phyloP scores from a whole-genome alignment of 768 basidiomycete genomes.

The Melanogaster broomeanus region DNA sequence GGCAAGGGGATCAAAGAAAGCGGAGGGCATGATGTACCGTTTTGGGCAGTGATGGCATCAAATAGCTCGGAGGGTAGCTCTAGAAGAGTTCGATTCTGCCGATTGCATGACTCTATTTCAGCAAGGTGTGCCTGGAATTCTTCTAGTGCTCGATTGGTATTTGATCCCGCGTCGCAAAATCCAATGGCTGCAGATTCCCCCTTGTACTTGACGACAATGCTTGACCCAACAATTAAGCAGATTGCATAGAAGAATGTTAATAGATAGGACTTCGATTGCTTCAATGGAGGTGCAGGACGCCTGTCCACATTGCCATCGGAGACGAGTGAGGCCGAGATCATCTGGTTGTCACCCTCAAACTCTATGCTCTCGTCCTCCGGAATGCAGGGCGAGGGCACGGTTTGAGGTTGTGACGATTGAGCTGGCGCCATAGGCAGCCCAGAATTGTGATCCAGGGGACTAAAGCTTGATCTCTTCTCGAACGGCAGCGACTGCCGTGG shows the following conservation, averaged over 20 bases:
- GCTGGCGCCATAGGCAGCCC: constrained; percentile 13
- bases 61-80: constrained; percentile 32
- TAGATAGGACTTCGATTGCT: constrained; percentile 29
- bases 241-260: constrained; percentile 45
- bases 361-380: constrained; percentile 21
- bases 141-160: constrained; percentile 60
- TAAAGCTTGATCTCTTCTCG: constrained; percentile 11
- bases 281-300: constrained; percentile 12
- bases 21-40: constrained; percentile 51
- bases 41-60: constrained; percentile 27
- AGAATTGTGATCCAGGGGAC: constrained; percentile 19
- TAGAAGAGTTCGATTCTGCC: constrained; percentile 51
- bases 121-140: constrained; percentile 43
- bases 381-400: constrained; percentile 13
- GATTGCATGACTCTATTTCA: constrained; percentile 58
- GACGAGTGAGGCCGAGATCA: constrained; percentile 38
- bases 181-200: constrained; percentile 69
- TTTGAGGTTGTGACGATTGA: constrained; percentile 7
- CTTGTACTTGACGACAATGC: constrained; percentile 55
- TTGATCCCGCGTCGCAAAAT: constrained; percentile 67
- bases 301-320: constrained; percentile 32
- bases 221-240: constrained; percentile 35
- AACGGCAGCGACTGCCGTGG: constrained; percentile 16
- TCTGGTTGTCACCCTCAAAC: constrained; percentile 23
- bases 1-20: constrained; percentile 55